Conservation (phyloP, 164 flowering plant genomes). For the Buxus sempervirens region DNA sequence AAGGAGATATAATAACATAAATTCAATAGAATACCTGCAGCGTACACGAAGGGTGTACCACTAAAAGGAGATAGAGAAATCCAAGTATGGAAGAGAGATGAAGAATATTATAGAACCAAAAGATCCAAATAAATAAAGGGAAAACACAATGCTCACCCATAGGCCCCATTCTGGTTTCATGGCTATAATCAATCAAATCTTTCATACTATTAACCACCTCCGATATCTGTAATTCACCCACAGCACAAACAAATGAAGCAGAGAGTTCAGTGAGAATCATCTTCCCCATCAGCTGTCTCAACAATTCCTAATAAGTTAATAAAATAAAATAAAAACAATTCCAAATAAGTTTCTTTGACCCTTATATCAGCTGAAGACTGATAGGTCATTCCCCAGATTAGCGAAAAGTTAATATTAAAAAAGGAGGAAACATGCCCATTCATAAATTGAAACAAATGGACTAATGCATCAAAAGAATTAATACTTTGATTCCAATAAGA, state of each 20-base stretch:
- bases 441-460: too few relatives aligned
- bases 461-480: not conserved
- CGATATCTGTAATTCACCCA: conserved; percentile 69
- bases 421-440: not conserved
- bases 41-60: too few relatives aligned
- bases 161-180: conserved; percentile 82
- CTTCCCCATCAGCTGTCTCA: not conserved
- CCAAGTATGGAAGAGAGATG: too few relatives aligned
- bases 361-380: too few relatives aligned
- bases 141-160: conserved; percentile 65
- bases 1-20: too few relatives aligned
- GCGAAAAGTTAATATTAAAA: too few relatives aligned
- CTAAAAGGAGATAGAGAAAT: too few relatives aligned
- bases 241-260: conserved; percentile 45
- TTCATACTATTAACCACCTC: conserved; percentile 99
- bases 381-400: too few relatives aligned
- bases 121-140: conserved; percentile 9
- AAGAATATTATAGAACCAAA: not conserved
- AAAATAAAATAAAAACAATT: too few relatives aligned
- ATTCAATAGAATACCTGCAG: too few relatives aligned
- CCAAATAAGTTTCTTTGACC: not conserved
- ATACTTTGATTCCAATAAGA: not conserved
- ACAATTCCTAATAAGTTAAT: not conserved
- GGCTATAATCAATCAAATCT: conserved; percentile 95
- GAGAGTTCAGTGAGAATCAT: not conserved